These are phyloP conservation scores for Trifolium repens DNA, from an alignment of 306 rosid genomes.

Conservation along the genomic window DNA sequence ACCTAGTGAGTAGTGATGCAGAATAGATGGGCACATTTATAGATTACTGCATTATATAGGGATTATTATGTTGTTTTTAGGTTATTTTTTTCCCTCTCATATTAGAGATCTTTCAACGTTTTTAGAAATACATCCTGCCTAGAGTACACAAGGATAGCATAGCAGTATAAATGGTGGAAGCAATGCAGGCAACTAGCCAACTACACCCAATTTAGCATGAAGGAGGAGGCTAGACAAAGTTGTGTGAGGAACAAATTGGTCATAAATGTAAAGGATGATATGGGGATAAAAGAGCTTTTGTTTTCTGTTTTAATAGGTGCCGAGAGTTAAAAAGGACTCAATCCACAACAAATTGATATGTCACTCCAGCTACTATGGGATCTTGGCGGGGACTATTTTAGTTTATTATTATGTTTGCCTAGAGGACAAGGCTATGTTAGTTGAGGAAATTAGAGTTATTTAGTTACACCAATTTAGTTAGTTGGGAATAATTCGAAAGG, in stretches of 20 bases:
- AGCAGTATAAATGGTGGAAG: background rate
- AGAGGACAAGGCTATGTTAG: background rate
- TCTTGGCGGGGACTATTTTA: background rate
- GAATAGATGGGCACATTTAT: background rate
- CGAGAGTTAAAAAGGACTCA: conserved; percentile 4
- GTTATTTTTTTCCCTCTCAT: background rate
- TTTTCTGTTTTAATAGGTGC: background rate
- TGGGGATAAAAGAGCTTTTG: background rate
- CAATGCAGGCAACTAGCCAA: background rate
- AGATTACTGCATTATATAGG: background rate
- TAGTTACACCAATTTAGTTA: background rate
- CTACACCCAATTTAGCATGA: background rate
- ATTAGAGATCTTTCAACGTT: background rate
- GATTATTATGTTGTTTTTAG: background rate
- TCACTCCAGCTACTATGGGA: background rate
- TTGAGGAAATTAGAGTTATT: background rate
- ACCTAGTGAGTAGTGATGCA: conserved; percentile 25
- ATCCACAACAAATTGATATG: background rate
- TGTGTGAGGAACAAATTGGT: background rate
- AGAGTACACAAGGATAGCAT: background rate
- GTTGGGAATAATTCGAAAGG: background rate
- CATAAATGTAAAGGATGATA: conserved; percentile 1
- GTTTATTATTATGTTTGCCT: background rate
- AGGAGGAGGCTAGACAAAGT: background rate
- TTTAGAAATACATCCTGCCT: background rate